Evolutionary conservation across 768 basidiomycete genomes (phyloP).

Genomic region (Suillus americanus): DNA sequence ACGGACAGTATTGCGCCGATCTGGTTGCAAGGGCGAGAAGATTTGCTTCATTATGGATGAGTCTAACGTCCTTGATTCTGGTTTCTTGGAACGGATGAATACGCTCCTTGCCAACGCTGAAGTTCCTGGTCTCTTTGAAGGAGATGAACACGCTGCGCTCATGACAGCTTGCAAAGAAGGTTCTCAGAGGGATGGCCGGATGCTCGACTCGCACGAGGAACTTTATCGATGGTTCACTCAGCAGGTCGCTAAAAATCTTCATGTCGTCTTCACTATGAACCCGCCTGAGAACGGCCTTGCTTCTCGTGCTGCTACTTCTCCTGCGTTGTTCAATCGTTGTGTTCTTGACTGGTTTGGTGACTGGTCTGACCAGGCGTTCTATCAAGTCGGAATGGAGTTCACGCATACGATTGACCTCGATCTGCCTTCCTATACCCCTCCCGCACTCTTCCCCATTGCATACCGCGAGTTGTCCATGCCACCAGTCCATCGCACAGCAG

Average conservation of each 20-base stretch:
- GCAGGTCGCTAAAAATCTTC: constrained; percentile 96
- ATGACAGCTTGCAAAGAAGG: constrained; percentile 99
- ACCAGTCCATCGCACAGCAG: constrained; percentile 86
- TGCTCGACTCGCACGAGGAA: constrained; percentile 98
- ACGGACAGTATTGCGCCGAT: constrained; percentile 88
- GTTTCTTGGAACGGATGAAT: constrained; percentile 99
- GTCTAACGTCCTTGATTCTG: constrained; percentile 97
- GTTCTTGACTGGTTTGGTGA: constrained; percentile 99
- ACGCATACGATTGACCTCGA: constrained; percentile 94
- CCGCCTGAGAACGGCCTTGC: constrained; percentile 95
- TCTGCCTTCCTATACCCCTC: constrained; percentile 74
- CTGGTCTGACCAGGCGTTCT: constrained; percentile 98
- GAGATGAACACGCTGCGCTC: constrained; percentile 96
- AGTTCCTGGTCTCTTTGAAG: constrained; percentile 99
- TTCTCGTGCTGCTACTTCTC: constrained; percentile 94
- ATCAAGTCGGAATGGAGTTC: constrained; percentile 97
- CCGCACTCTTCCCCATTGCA: constrained; percentile 82
- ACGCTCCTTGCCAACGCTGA: constrained; percentile 99
- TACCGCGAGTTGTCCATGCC: constrained; percentile 83
- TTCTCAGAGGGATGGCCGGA: constrained; percentile 96
- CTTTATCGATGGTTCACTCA: constrained; percentile 98
- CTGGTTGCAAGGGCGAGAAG: constrained; percentile 98
- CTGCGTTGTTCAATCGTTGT: constrained; percentile 98
- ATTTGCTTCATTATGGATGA: constrained; percentile 99
- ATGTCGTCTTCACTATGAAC: constrained; percentile 99